These are phyloP conservation scores for Termitomyces sp. DNA, from an alignment of 768 basidiomycete genomes.

Conservation along the genomic window DNA sequence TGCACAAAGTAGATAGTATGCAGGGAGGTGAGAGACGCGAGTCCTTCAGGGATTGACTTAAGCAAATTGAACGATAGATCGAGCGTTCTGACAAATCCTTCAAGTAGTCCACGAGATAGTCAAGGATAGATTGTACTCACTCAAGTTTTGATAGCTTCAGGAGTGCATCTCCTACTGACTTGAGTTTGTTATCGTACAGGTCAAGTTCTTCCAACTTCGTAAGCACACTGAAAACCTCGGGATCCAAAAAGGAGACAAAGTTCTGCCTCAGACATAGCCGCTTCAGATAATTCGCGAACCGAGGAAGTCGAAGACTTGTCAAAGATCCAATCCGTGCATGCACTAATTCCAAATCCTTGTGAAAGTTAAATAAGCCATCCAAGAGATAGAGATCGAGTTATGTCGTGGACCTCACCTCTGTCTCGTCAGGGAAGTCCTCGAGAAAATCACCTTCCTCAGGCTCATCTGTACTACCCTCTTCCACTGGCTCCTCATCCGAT, in stretches of 20 bases:
- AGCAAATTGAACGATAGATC: conserved; percentile 96
- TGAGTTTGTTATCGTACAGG: conserved; percentile 94
- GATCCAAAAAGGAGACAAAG: conserved; percentile 67
- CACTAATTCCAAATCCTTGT: conserved; percentile 82
- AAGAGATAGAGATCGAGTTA: not conserved
- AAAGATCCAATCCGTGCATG: conserved; percentile 76
- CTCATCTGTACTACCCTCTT: conserved; percentile 35
- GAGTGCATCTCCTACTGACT: conserved; percentile 64
- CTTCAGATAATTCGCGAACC: conserved; percentile 69
- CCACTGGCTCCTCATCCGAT: conserved; percentile 40
- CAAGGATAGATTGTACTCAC: conserved; percentile 35
- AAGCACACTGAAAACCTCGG: conserved; percentile 64
- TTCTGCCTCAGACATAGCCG: conserved; percentile 87
- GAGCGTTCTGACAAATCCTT: conserved; percentile 51
- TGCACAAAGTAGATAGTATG: conserved; percentile 91
- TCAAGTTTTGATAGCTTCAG: conserved; percentile 49
- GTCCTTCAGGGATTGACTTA: conserved; percentile 59
- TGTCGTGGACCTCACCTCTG: conserved; percentile 53
- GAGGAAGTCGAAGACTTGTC: conserved; percentile 58
- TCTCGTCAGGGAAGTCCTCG: conserved; percentile 78
- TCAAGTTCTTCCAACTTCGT: conserved; percentile 83
- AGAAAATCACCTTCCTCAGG: conserved; percentile 67
- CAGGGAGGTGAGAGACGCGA: conserved; percentile 58
- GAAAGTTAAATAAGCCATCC: conserved; percentile 4
- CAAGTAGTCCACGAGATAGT: not conserved